Evolutionary conservation across 2,329 filamentous ascomycete species (phyloP), one percentile per base, ranked within the genome.

Genomic region (Metarhizium sp.): DNA sequence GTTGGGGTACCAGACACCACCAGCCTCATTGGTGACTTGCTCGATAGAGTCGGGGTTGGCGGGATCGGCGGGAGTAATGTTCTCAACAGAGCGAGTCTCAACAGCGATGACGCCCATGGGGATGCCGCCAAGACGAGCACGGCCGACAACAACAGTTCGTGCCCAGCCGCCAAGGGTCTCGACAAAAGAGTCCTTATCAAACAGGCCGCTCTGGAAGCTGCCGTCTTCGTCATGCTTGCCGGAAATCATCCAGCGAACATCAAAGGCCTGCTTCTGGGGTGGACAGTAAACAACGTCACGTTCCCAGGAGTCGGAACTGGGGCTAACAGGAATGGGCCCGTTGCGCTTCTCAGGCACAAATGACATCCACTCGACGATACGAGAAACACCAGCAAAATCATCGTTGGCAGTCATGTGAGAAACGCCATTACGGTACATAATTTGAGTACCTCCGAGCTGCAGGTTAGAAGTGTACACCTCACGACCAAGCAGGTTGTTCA

Each of bases 341-440:
- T 89, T 88, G 76, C 94, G 94, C 82, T 92, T 92, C 74, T 97
- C 92, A 30, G 94, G 94, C 34, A 99, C 88, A 67, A 91, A 99
- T 2, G 92, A 94, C 80, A 99, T 84, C 94, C 94, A 99, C 71
- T 95, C 88, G 51, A 97, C 90, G 69, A 99, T 97, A 81, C 95
- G 95, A 66, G 89, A 91, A 25, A 99, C 89, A 82, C 94, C 94
- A 67, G 92, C 92, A 66, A 99, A 97, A 76, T 99, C 94, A 67
- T 99, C 92, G 64, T 87, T 88, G 66, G 94, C 94, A 63, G 92
- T 96, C 89, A 97, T 92, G 78, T 99, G 94, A 25, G 94, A 97
- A 46, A 99, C 94, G 84, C 94, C 94, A 71, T 99, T 99, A 77
- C 90, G 92, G 84, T 99, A 97, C 94, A 99, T 99, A 81, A 99